Percentiles rank a stretch among this genome's conserved stretches.
These are phyloP conservation scores for Pythium monospermum DNA, from an alignment of 352 stramenopile species.

Conservation along the genomic window DNA sequence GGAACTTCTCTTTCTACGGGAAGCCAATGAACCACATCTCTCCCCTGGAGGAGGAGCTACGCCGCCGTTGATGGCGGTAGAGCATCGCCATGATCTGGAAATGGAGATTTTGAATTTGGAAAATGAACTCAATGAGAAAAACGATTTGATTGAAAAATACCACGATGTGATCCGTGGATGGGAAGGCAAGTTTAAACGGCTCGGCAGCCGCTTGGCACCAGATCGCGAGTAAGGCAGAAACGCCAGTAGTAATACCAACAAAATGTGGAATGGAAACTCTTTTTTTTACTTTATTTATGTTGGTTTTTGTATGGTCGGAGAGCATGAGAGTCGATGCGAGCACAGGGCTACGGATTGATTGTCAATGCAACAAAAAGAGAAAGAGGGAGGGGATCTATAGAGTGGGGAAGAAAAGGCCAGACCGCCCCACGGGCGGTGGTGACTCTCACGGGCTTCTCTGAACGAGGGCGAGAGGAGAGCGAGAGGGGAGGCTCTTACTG, in stretches of 20 bases:
- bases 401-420: no score
- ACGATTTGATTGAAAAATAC: conserved; percentile 84
- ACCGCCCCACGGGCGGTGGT: no score
- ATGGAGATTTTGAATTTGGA: conserved; percentile 72
- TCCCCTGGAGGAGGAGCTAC: no score
- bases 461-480: no score
- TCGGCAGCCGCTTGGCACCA: conserved; percentile 60
- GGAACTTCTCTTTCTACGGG: conserved; percentile 65
- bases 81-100: conserved; percentile 53
- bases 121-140: conserved; percentile 74
- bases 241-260: background rate
- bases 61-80: conserved; percentile 1
- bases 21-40: no score
- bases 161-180: conserved; percentile 74
- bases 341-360: conserved; percentile 10
- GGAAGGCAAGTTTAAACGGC: conserved; percentile 81
- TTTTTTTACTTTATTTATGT: conserved; percentile 2
- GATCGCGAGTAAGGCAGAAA: conserved; percentile 44
- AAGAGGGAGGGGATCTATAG: no score
- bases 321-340: conserved; percentile 11
- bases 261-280: background rate
- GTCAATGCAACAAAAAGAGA: conserved; percentile 3
- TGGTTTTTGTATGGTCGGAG: background rate
- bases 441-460: no score
- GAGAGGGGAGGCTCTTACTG: conserved; percentile 20